A percentile compares a stretch with the other conserved stretches of the same genome.
Conservation (phyloP, 352 stramenopile species). For the Pythium dissotocum region DNA sequence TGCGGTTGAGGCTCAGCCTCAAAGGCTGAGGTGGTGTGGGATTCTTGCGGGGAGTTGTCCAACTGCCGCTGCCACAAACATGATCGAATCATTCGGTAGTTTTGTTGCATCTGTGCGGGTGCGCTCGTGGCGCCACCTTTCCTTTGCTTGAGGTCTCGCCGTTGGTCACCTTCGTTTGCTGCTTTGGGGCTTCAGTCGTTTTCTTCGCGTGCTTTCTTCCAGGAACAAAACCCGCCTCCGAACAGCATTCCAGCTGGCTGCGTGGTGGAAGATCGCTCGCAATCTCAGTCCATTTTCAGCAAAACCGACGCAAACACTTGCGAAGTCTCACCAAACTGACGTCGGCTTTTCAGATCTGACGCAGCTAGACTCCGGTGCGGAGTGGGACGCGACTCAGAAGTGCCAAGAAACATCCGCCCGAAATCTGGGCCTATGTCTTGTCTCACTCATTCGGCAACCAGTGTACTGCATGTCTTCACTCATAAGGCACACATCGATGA, state of each 20-base stretch:
- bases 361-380: background rate
- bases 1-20: background rate
- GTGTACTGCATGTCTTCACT: background rate
- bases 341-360: background rate
- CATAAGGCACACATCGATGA: background rate
- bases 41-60: background rate
- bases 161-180: background rate
- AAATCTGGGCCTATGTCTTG: background rate
- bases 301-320: background rate
- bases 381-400: background rate
- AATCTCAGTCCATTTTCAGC: background rate
- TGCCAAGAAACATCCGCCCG: background rate
- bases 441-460: background rate
- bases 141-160: background rate
- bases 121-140: background rate
- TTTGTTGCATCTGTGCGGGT: conserved; percentile 1
- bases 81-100: background rate
- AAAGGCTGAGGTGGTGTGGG: background rate
- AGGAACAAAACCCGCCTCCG: background rate
- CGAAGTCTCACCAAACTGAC: background rate
- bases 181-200: background rate
- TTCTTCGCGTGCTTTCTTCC: background rate
- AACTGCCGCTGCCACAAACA: conserved; percentile 1
- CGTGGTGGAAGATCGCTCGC: conserved; percentile 14
- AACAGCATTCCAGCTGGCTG: background rate